Evolutionary conservation across 768 basidiomycete species (phyloP).

Genomic region (Boletus pseudopeckii): DNA sequence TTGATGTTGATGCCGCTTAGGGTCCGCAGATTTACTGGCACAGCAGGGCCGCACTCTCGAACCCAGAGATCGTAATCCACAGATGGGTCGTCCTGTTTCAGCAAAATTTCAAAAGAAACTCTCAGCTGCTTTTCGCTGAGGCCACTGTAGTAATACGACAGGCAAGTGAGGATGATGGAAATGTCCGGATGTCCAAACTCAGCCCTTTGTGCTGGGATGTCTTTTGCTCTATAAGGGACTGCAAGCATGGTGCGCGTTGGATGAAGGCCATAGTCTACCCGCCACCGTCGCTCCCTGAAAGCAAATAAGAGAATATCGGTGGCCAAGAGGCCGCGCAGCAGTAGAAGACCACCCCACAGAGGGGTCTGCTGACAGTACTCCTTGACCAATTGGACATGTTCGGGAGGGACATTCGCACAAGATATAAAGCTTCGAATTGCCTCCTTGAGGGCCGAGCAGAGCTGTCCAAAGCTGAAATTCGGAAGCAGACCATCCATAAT

Average conservation of each 20-base stretch:
- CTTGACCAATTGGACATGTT: slow-evolving; percentile 4
- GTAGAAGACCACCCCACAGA: slow-evolving; percentile 25
- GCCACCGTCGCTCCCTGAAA: slow-evolving; percentile 35
- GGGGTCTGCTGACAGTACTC: background rate
- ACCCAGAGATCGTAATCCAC: slow-evolving; percentile 34
- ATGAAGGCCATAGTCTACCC: slow-evolving; percentile 38
- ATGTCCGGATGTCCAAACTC: slow-evolving; percentile 41
- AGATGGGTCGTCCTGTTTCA: slow-evolving; percentile 30
- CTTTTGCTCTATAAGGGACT: slow-evolving; percentile 39
- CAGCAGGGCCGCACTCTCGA: background rate
- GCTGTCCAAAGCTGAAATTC: slow-evolving; percentile 14
- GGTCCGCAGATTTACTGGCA: slow-evolving; percentile 20
- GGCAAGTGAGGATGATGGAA: slow-evolving; percentile 33
- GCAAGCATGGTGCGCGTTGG: slow-evolving; percentile 32
- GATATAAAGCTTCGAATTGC: slow-evolving; percentile 28
- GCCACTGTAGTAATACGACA: slow-evolving; percentile 38
- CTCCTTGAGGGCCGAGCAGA: background rate
- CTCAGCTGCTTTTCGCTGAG: slow-evolving; percentile 30
- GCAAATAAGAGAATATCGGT: slow-evolving; percentile 30
- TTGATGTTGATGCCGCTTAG: slow-evolving; percentile 27
- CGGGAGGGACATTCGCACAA: background rate
- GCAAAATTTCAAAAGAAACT: slow-evolving; percentile 28
- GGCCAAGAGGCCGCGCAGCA: slow-evolving; percentile 35
- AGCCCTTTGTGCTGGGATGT: slow-evolving; percentile 35
- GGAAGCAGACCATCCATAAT: slow-evolving; percentile 16